Evolutionary conservation across 2,329 filamentous ascomycete species (phyloP).

Genomic region (Aspergillus ruber): DNA sequence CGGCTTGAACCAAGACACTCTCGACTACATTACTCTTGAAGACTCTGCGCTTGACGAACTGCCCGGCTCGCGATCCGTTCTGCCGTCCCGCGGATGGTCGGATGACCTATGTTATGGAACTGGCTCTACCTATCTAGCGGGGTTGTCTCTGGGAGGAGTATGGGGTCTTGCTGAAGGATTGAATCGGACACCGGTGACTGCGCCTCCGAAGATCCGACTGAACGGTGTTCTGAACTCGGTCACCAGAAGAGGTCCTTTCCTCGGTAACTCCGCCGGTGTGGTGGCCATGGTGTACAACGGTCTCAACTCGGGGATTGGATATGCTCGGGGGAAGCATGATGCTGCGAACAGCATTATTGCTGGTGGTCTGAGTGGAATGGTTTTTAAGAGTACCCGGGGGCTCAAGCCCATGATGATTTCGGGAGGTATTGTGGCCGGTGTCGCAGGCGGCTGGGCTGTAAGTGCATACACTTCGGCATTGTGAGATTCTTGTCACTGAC

Average conservation of each 20-base stretch:
- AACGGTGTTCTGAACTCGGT: constrained; percentile 94
- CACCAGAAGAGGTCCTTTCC: constrained; percentile 84
- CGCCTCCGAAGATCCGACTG: constrained; percentile 80
- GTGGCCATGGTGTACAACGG: constrained; percentile 96
- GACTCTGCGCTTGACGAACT: constrained; percentile 82
- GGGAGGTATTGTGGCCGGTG: constrained; percentile 75
- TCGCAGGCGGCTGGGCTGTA: constrained; percentile 89
- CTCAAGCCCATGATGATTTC: constrained; percentile 90
- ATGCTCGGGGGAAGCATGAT: constrained; percentile 78
- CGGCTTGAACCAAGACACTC: constrained; percentile 82
- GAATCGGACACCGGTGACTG: constrained; percentile 61
- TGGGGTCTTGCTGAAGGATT: constrained; percentile 92
- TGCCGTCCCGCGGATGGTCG: constrained; percentile 94
- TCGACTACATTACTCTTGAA: constrained; percentile 93
- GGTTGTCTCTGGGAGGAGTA: constrained; percentile 73
- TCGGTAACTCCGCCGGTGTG: constrained; percentile 93
- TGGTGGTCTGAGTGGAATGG: constrained; percentile 78
- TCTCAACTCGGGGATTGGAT: constrained; percentile 76
- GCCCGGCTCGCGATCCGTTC: constrained; percentile 75
- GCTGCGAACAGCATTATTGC: constrained; percentile 80
- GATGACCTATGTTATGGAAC: constrained; percentile 98
- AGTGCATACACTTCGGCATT: constrained; percentile 36
- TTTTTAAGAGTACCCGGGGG: constrained; percentile 95
- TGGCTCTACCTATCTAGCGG: constrained; percentile 87
- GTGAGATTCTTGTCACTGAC: constrained; percentile 7